phyloP scores from a whole-genome alignment of 441 rosid genomes.

The Gossypium schwendimanii region DNA sequence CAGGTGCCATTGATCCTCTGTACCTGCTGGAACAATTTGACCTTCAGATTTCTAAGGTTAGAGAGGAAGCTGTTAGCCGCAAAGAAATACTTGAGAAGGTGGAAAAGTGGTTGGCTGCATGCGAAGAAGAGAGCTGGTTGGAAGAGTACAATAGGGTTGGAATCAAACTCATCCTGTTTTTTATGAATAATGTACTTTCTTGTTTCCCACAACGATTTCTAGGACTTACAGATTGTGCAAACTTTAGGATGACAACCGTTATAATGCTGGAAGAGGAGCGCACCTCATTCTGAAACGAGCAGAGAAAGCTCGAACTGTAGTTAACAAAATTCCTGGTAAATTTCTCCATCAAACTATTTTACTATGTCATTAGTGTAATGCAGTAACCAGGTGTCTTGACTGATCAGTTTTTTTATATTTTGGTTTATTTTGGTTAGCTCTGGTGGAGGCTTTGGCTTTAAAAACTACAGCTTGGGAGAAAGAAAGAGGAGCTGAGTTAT shows the following conservation, averaged over 20 bases:
- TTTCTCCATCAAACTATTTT: neutral
- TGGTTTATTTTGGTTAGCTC: conserved; percentile 33
- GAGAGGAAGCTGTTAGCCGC: conserved; percentile 66
- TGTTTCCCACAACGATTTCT: conserved; percentile 6
- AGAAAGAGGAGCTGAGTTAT: conserved; percentile 60
- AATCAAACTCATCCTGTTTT: neutral
- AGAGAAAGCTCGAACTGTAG: conserved; percentile 69
- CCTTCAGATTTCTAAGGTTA: conserved; percentile 53
- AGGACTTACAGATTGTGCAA: conserved; percentile 9
- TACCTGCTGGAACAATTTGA: conserved; percentile 55
- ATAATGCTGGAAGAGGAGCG: conserved; percentile 84
- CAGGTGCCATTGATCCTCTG: conserved; percentile 55
- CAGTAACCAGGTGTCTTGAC: neutral
- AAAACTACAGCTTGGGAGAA: conserved; percentile 68
- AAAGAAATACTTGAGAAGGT: conserved; percentile 78
- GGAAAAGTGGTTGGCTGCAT: conserved; percentile 81
- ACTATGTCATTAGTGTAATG: neutral
- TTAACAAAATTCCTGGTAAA: conserved; percentile 74
- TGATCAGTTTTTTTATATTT: neutral
- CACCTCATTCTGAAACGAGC: conserved; percentile 83
- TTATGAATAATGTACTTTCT: neutral
- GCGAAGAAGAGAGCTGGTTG: conserved; percentile 86
- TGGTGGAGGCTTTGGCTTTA: conserved; percentile 57
- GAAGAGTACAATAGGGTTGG: conserved; percentile 78
- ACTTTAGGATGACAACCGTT: conserved; percentile 71